Percentiles rank a stretch among this genome's conserved stretches.
Evolutionary conservation across 345 rosid genomes (phyloP).

Genomic region (Acer saccharum): DNA sequence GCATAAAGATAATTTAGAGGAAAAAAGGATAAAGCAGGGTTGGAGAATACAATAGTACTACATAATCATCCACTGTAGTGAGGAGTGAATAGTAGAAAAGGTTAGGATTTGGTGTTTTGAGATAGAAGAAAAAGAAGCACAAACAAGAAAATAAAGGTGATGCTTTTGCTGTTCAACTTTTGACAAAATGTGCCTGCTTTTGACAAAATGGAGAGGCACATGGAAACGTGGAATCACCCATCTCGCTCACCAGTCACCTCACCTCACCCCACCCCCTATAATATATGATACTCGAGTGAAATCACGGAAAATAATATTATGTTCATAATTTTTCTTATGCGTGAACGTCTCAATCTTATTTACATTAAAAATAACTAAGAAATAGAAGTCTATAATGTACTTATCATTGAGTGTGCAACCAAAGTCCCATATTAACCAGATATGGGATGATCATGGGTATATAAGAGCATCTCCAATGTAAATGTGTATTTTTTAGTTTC

Average conservation of each 20-base stretch:
- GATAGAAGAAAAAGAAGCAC: background rate
- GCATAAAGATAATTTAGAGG: background rate
- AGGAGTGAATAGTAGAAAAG: background rate
- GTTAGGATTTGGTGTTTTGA: background rate
- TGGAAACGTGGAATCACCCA: background rate
- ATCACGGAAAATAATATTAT: no score
- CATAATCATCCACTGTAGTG: no score
- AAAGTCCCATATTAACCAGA: no score
- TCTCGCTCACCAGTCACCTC: background rate
- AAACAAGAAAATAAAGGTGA: background rate
- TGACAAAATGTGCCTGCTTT: slow-evolving; percentile 23
- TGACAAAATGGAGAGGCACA: slow-evolving; percentile 7
- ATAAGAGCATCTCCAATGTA: no score
- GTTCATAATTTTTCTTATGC: no score
- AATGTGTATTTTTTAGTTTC: no score
- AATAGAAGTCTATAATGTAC: no score
- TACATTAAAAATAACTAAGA: no score
- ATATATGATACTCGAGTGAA: no score
- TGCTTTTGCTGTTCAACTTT: slow-evolving; percentile 17
- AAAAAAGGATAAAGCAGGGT: background rate
- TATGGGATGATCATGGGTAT: no score
- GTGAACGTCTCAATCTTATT: no score
- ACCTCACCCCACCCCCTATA: background rate
- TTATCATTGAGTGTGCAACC: no score
- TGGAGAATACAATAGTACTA: background rate